phyloP scores from a whole-genome alignment of 116 monocot genomes.

The Dioscorea cayenensis region DNA sequence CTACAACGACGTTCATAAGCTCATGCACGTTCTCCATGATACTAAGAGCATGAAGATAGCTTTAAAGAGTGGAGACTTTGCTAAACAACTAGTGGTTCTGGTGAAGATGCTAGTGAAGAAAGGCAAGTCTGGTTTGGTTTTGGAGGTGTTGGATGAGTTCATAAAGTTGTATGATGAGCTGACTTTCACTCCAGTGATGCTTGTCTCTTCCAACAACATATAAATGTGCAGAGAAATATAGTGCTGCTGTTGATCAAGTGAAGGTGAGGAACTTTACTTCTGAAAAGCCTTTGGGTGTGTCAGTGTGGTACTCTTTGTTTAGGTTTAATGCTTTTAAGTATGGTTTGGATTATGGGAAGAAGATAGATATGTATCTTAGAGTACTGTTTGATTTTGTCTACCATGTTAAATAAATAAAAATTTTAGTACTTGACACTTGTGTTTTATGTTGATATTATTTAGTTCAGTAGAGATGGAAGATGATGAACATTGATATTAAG shows the following conservation, averaged over 20 bases:
- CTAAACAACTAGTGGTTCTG: constrained; percentile 34
- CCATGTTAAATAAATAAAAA: too few relatives aligned
- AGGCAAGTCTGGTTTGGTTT: constrained; percentile 51
- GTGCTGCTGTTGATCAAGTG: constrained; percentile 7
- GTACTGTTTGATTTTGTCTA: too few relatives aligned
- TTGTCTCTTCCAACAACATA: constrained; percentile 15
- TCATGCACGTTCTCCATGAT: constrained; percentile 6
- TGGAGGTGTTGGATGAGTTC: constrained; percentile 65
- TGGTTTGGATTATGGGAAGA: too few relatives aligned
- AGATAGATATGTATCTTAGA: too few relatives aligned
- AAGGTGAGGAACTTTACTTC: not conserved
- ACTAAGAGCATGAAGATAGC: constrained; percentile 21
- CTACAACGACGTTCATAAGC: constrained; percentile 27
- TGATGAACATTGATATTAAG: too few relatives aligned
- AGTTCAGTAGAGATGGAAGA: too few relatives aligned
- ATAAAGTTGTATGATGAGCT: constrained; percentile 25
- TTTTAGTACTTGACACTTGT: too few relatives aligned
- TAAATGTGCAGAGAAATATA: constrained; percentile 16
- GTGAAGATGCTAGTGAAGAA: constrained; percentile 54
- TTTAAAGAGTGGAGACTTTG: constrained; percentile 22
- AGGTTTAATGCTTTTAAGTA: too few relatives aligned
- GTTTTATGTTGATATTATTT: too few relatives aligned
- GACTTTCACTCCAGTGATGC: constrained; percentile 8
- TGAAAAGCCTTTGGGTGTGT: too few relatives aligned
- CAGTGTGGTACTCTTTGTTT: too few relatives aligned